Conservation (phyloP, 768 basidiomycete genomes). For the Sarcodon aspratus region DNA sequence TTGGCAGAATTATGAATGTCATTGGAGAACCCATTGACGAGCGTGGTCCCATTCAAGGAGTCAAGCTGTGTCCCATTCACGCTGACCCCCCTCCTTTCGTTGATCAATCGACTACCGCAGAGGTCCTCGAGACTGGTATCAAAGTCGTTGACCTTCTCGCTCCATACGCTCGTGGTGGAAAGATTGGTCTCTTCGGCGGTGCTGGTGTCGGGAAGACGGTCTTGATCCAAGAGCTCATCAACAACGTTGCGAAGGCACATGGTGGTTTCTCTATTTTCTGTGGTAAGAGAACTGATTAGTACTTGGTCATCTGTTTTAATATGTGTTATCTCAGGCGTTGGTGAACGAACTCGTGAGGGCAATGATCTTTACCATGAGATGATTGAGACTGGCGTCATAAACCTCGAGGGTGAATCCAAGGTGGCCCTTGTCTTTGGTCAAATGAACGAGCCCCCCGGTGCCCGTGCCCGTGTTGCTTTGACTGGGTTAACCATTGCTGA, state of each 20-base stretch:
- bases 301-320: background rate
- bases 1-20: slow-evolving; percentile 99
- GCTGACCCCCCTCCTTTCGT: slow-evolving; percentile 96
- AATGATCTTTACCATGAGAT: slow-evolving; percentile 99
- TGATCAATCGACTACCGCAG: slow-evolving; percentile 97
- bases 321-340: slow-evolving; percentile 63
- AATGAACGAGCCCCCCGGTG: slow-evolving; percentile 99
- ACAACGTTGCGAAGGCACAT: slow-evolving; percentile 99
- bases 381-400: slow-evolving; percentile 99
- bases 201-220: slow-evolving; percentile 99
- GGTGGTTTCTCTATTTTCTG: slow-evolving; percentile 99
- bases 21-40: slow-evolving; percentile 99
- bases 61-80: slow-evolving; percentile 87
- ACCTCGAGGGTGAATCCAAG: slow-evolving; percentile 99
- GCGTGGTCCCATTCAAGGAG: slow-evolving; percentile 97
- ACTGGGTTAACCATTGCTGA: slow-evolving; percentile 99
- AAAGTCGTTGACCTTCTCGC: slow-evolving; percentile 99
- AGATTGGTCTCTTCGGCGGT: slow-evolving; percentile 99
- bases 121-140: slow-evolving; percentile 99
- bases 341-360: slow-evolving; percentile 99
- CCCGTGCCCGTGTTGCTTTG: slow-evolving; percentile 99
- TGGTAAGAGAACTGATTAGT: slow-evolving; percentile 33
- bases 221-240: slow-evolving; percentile 98
- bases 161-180: slow-evolving; percentile 99
- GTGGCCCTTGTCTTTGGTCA: slow-evolving; percentile 99